Conservation (phyloP, 2,329 filamentous ascomycete genomes). For the Microsporum audouinii region DNA sequence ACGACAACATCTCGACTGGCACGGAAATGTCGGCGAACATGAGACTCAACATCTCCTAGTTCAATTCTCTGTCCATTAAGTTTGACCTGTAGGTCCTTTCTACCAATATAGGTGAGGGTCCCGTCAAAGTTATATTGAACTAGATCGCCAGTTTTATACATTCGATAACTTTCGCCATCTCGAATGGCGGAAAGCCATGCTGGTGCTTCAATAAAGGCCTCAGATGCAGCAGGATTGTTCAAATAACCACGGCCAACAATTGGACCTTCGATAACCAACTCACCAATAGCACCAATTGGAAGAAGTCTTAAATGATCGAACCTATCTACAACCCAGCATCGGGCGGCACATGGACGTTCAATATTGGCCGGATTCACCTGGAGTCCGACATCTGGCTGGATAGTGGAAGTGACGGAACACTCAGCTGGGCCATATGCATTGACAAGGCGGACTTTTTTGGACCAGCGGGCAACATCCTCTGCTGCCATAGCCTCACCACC, state of each 20-base stretch:
- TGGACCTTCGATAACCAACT: slow-evolving; percentile 38
- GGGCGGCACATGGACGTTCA: neutral
- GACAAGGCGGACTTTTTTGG: slow-evolving; percentile 24
- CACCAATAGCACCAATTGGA: slow-evolving; percentile 46
- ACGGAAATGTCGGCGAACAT: slow-evolving; percentile 28
- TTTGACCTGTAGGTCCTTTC: slow-evolving; percentile 55
- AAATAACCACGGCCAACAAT: slow-evolving; percentile 30
- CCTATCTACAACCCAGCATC: slow-evolving; percentile 5
- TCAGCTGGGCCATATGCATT: slow-evolving; percentile 24
- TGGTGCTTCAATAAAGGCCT: slow-evolving; percentile 16
- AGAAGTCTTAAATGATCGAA: slow-evolving; percentile 29
- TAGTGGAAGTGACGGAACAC: slow-evolving; percentile 6
- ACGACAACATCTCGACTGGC: slow-evolving; percentile 3
- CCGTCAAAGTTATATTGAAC: slow-evolving; percentile 16
- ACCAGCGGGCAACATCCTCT: slow-evolving; percentile 19
- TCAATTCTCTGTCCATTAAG: slow-evolving; percentile 73
- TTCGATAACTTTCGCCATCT: neutral
- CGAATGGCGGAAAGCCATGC: slow-evolving; percentile 10
- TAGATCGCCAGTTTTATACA: slow-evolving; percentile 20
- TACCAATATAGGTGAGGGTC: slow-evolving; percentile 13
- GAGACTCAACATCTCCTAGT: slow-evolving; percentile 72
- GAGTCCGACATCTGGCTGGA: neutral
- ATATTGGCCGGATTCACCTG: slow-evolving; percentile 9
- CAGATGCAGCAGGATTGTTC: slow-evolving; percentile 13
- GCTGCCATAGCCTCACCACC: slow-evolving; percentile 20